Conservation (phyloP, 2,329 filamentous ascomycete species). For the Lomentospora prolificans region DNA sequence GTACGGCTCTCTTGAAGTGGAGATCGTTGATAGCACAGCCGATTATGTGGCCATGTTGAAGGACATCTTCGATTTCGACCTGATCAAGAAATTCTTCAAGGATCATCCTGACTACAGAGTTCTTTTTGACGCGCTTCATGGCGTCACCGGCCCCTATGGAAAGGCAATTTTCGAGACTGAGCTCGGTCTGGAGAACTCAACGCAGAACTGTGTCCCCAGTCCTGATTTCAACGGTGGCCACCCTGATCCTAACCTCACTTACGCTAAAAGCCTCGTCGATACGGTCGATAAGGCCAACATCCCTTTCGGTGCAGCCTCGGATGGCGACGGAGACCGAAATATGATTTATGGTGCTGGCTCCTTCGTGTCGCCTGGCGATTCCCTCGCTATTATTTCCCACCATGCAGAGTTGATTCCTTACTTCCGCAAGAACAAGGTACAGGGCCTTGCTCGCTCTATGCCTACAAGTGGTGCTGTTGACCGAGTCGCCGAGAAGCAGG, state of each 20-base stretch:
- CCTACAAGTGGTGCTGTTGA: constrained; percentile 93
- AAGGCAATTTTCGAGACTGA: constrained; percentile 91
- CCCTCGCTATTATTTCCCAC: constrained; percentile 94
- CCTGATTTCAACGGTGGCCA: constrained; percentile 96
- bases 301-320: constrained; percentile 91
- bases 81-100: constrained; percentile 90
- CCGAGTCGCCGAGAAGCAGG: constrained; percentile 89
- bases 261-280: constrained; percentile 89
- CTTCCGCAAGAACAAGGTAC: constrained; percentile 95
- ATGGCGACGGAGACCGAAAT: constrained; percentile 97
- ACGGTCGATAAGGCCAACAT: constrained; percentile 84
- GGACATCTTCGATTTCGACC: constrained; percentile 94
- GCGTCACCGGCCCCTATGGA: constrained; percentile 92
- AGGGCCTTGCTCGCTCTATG: constrained; percentile 93
- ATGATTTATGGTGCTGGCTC: constrained; percentile 98
- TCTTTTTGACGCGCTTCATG: constrained; percentile 87
- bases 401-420: constrained; percentile 94
- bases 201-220: constrained; percentile 84
- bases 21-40: constrained; percentile 84
- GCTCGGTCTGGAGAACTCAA: constrained; percentile 67
- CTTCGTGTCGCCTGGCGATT: constrained; percentile 96
- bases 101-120: constrained; percentile 89
- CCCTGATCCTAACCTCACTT: constrained; percentile 95
- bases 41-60: constrained; percentile 95
- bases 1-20: constrained; percentile 82